Evolutionary conservation across 2,329 filamentous ascomycete genomes (phyloP).

Genomic region (Exophiala xenobiotica): DNA sequence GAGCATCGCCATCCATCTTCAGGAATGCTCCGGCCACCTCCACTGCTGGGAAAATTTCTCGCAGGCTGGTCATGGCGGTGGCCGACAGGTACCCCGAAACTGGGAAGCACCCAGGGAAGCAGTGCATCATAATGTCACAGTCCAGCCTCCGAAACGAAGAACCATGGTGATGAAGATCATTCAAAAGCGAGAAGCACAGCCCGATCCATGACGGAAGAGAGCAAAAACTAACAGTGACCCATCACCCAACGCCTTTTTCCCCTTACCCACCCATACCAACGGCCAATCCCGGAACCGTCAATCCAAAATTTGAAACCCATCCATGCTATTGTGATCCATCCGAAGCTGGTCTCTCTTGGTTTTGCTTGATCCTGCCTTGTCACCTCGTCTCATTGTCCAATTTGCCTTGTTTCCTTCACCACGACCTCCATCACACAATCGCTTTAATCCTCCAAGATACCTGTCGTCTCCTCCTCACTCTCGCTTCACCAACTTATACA

Average conservation of each 20-base stretch:
- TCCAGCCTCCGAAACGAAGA: no score
- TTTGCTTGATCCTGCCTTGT: no score
- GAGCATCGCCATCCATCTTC: no score
- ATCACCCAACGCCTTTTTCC: neutral
- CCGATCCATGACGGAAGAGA: neutral
- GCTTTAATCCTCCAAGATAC: neutral
- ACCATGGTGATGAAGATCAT: no score
- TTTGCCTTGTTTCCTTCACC: conserved; percentile 5
- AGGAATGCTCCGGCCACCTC: no score
- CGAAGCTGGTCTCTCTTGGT: neutral
- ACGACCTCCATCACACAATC: no score
- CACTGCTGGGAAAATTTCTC: no score
- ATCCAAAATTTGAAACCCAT: conserved; percentile 10
- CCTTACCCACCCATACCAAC: neutral
- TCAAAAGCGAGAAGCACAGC: neutral
- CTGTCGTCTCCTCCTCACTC: neutral
- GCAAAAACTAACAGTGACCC: conserved; percentile 1
- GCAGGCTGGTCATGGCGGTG: no score
- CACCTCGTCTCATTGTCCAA: conserved; percentile 8
- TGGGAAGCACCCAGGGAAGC: no score
- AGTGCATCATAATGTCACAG: no score
- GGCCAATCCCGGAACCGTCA: conserved; percentile 6
- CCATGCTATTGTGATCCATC: neutral
- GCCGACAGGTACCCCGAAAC: no score
- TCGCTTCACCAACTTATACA: conserved; percentile 1